Evolutionary conservation across 202 grass and related monocot genomes (phyloP).

Genomic region (Eragrostis tef): DNA sequence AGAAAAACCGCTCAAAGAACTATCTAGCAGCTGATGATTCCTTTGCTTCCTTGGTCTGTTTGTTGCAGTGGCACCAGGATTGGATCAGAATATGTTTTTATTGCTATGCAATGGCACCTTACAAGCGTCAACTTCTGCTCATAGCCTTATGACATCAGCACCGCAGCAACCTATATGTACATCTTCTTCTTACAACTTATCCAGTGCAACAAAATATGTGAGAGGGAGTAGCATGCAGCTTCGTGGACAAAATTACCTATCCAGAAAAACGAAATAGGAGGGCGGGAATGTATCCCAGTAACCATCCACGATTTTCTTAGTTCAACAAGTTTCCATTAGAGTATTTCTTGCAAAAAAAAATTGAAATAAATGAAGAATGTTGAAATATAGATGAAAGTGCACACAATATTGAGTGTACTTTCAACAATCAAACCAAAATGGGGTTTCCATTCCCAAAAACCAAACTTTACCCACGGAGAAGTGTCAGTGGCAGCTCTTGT

Average conservation of each 20-base stretch:
- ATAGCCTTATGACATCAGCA: background rate
- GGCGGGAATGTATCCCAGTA: background rate
- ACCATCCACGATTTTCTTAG: background rate
- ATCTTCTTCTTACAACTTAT: background rate
- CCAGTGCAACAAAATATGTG: background rate
- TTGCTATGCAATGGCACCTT: background rate
- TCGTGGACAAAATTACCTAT: no score
- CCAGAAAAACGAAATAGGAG: background rate
- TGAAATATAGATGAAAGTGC: background rate
- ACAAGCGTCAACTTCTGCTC: background rate
- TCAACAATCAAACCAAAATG: no score
- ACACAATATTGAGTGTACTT: no score
- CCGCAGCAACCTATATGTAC: background rate
- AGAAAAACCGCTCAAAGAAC: background rate
- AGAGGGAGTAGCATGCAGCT: background rate
- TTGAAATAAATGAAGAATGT: background rate
- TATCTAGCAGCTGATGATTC: background rate
- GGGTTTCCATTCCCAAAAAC: no score
- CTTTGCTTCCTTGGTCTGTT: background rate
- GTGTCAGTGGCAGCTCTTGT: no score
- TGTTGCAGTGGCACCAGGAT: background rate
- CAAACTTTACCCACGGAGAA: no score
- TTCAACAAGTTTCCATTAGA: background rate
- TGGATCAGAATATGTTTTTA: no score
- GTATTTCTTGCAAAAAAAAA: background rate